Percentiles rank a stretch among this genome's conserved stretches.
Evolutionary conservation across 768 basidiomycete species (phyloP).

Genomic region (Tylopilus felleus): DNA sequence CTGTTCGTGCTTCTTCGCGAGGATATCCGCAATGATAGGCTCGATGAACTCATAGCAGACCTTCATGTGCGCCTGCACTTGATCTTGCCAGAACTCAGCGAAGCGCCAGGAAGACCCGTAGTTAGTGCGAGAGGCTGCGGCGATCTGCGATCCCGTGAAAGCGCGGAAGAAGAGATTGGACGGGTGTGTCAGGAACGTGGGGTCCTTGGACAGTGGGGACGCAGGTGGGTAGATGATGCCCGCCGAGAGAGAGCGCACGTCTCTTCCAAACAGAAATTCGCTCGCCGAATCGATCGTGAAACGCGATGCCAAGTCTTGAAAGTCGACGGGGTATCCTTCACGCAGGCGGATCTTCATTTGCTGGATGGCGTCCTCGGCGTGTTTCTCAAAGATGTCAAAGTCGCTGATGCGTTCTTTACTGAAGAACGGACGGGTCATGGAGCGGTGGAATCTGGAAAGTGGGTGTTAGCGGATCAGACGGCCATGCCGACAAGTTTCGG

Average conservation of each 20-base stretch:
- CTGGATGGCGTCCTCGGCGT: slow-evolving; percentile 31
- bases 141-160: slow-evolving; percentile 37
- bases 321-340: slow-evolving; percentile 40
- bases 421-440: slow-evolving; percentile 44
- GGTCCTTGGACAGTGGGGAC: slow-evolving; percentile 21
- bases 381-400: slow-evolving; percentile 40
- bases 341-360: slow-evolving; percentile 33
- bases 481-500: not conserved
- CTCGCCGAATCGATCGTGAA: slow-evolving; percentile 59
- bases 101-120: slow-evolving; percentile 45
- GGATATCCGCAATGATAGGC: slow-evolving; percentile 43
- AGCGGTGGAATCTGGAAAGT: slow-evolving; percentile 36
- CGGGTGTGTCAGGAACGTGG: slow-evolving; percentile 27
- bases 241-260: slow-evolving; percentile 36
- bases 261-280: slow-evolving; percentile 51
- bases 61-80: slow-evolving; percentile 35
- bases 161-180: slow-evolving; percentile 38
- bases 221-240: slow-evolving; percentile 35
- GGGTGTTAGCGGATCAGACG: not conserved
- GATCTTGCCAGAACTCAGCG: slow-evolving; percentile 43
- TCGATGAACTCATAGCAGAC: slow-evolving; percentile 46
- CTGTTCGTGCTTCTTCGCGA: slow-evolving; percentile 33
- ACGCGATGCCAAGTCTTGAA: slow-evolving; percentile 41
- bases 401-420: slow-evolving; percentile 37
- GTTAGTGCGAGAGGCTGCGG: slow-evolving; percentile 31